Evolutionary conservation across 2,329 filamentous ascomycete species (phyloP), one percentile per base, ranked within the genome.

Genomic region (Nemania bipapillata): DNA sequence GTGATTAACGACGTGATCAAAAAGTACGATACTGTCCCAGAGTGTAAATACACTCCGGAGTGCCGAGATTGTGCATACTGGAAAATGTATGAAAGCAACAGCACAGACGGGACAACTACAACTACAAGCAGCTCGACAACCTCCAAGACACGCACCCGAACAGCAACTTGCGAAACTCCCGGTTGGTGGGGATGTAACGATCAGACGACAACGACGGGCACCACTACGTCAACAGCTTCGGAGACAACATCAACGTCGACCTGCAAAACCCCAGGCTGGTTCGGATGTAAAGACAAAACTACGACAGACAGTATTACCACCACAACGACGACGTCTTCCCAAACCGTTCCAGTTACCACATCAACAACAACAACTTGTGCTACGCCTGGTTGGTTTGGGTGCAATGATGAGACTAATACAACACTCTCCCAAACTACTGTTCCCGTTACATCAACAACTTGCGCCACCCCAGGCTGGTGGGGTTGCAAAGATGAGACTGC

Each of bases 21-120:
- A 75, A 90, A 90, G 74, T 98, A 98, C 76, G 91, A 96, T 70
- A 83, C 85, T 3, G 92, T 96, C 0, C 92, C 96, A 0, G 83
- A 87, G 72, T 98, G 96, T 80, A 87, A 86, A 62, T 85, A 86
- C 32, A 94, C 95, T 6, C 86, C 89, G 24, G 90, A 93, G 60
- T 98, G 96, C 78, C 89, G 92, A 47, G 96, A 99, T 79, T 98
- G 95, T 76, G 92, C 89, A 66, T 90, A 91, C 64, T 98, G 96
- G 96, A 96, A 97, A 76, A 97, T 94, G 84, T 96, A 93, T 77
- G 91, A 94, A 80, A 97, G 94, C 79, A 97, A 97, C 78, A 92
- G 92, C 32, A 96, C 92, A 1, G 91, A 94, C 1, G 93, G 90
- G 0, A 92, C 91, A 0, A 89, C 89, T 1, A 84, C 88, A 1